Percentiles rank a stretch among this genome's conserved stretches.
Evolutionary conservation across 192 early-diverging fungal species (phyloP).

Genomic region (Backusella psychrophila): DNA sequence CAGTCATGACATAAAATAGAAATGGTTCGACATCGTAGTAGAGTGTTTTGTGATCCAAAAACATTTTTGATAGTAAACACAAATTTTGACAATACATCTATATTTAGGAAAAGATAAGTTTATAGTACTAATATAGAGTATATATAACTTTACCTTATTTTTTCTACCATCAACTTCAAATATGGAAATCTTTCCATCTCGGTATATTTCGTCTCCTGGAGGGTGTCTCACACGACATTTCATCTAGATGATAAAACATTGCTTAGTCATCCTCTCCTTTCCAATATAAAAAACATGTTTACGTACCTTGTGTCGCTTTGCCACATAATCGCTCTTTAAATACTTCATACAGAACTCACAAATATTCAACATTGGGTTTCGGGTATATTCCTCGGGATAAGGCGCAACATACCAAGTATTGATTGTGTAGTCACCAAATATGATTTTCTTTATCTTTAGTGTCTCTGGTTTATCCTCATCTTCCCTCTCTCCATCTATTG

Average conservation of each 20-base stretch:
- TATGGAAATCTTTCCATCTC: conserved; percentile 82
- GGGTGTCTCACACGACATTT: conserved; percentile 83
- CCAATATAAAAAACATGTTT: background rate
- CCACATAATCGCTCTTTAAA: conserved; percentile 88
- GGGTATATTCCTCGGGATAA: conserved; percentile 96
- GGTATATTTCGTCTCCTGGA: conserved; percentile 97
- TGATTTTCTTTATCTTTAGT: conserved; percentile 62
- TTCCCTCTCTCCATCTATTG: background rate
- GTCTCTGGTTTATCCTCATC: background rate
- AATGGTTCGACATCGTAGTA: conserved; percentile 99
- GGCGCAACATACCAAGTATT: conserved; percentile 95
- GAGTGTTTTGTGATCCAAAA: conserved; percentile 95
- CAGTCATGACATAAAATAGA: conserved; percentile 93
- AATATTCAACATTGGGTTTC: conserved; percentile 72
- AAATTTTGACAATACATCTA: conserved; percentile 96
- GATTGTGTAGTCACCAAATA: conserved; percentile 81
- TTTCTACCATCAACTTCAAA: conserved; percentile 98
- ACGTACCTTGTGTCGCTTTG: conserved; percentile 71
- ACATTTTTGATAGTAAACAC: conserved; percentile 95
- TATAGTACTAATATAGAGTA: no score
- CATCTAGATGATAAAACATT: conserved; percentile 18
- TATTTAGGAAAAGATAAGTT: background rate
- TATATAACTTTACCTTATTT: conserved; percentile 67
- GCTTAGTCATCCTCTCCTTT: background rate
- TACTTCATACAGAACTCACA: conserved; percentile 99